Evolutionary conservation across 805 yeast genomes (phyloP).

Genomic region (Yamadazyma endophytica): DNA sequence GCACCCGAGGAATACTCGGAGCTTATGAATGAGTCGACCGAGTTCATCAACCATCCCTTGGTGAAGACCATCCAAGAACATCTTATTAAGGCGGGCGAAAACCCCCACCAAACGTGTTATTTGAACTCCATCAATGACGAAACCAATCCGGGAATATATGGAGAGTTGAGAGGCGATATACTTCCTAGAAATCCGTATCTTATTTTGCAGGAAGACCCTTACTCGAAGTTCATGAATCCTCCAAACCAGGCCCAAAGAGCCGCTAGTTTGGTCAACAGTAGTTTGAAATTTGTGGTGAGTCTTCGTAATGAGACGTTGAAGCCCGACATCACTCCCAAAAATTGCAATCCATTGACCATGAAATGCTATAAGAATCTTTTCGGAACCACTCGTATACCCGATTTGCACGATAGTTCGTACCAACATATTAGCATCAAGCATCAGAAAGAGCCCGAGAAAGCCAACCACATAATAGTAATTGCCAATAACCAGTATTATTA

Average conservation of each 20-base stretch:
- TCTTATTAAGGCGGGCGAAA: slow-evolving; percentile 40
- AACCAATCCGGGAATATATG: slow-evolving; percentile 54
- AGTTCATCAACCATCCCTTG: slow-evolving; percentile 40
- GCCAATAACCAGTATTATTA: slow-evolving; percentile 48
- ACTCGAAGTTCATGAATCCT: slow-evolving; percentile 47
- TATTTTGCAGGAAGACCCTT: slow-evolving; percentile 71
- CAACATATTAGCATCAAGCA: slow-evolving; percentile 32
- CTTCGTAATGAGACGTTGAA: slow-evolving; percentile 50
- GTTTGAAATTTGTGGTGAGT: slow-evolving; percentile 61
- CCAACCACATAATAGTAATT: slow-evolving; percentile 48
- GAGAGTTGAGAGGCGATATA: slow-evolving; percentile 60
- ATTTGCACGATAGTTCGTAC: slow-evolving; percentile 18
- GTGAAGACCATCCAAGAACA: slow-evolving; percentile 51
- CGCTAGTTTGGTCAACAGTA: slow-evolving; percentile 60
- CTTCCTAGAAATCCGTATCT: slow-evolving; percentile 77
- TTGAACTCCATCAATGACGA: slow-evolving; percentile 50
- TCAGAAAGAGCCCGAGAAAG: slow-evolving; percentile 24
- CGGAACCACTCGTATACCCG: slow-evolving; percentile 59
- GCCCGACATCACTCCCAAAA: slow-evolving; percentile 54
- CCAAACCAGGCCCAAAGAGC: slow-evolving; percentile 69
- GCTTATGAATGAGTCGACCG: slow-evolving; percentile 39
- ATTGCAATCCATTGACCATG: slow-evolving; percentile 58
- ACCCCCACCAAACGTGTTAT: slow-evolving; percentile 43
- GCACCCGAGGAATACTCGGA: slow-evolving; percentile 47
- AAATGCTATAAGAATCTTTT: slow-evolving; percentile 61